A percentile compares a stretch with the other conserved stretches of the same genome.
phyloP scores from a whole-genome alignment of 495 filamentous ascomycete species.

The Halenospora varia region DNA sequence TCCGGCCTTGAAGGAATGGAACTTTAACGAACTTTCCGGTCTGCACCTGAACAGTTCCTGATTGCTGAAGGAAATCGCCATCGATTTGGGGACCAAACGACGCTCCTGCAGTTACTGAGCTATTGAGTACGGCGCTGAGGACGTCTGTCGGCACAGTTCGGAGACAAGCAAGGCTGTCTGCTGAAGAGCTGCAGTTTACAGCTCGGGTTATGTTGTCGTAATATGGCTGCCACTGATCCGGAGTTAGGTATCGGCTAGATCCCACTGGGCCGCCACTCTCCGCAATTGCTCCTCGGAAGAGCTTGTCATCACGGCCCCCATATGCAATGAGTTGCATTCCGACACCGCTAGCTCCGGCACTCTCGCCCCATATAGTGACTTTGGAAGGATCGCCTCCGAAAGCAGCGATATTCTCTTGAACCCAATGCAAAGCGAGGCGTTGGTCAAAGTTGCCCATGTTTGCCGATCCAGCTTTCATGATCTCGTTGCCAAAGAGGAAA shows the following conservation, averaged over 20 bases:
- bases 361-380: slow-evolving; percentile 70
- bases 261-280: slow-evolving; percentile 13
- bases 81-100: slow-evolving; percentile 36
- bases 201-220: slow-evolving; percentile 5
- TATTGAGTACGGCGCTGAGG: slow-evolving; percentile 6
- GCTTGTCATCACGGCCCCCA: slow-evolving; percentile 32
- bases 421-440: slow-evolving; percentile 66
- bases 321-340: slow-evolving; percentile 49
- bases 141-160: slow-evolving; percentile 2
- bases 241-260: slow-evolving; percentile 5
- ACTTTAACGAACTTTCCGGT: slow-evolving; percentile 45
- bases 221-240: slow-evolving; percentile 1
- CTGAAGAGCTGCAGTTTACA: slow-evolving; percentile 1
- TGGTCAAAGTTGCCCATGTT: slow-evolving; percentile 69
- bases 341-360: slow-evolving; percentile 59
- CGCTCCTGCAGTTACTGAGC: neutral
- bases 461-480: slow-evolving; percentile 43
- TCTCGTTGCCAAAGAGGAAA: slow-evolving; percentile 46
- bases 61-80: slow-evolving; percentile 36
- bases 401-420: slow-evolving; percentile 60
- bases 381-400: slow-evolving; percentile 64
- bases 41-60: slow-evolving; percentile 28
- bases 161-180: slow-evolving; percentile 5
- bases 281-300: slow-evolving; percentile 25
- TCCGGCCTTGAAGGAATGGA: slow-evolving; percentile 51